A percentile compares a stretch with the other conserved stretches of the same genome.
Conservation (phyloP, 2,329 filamentous ascomycete genomes). For the Colletotrichum lentis region DNA sequence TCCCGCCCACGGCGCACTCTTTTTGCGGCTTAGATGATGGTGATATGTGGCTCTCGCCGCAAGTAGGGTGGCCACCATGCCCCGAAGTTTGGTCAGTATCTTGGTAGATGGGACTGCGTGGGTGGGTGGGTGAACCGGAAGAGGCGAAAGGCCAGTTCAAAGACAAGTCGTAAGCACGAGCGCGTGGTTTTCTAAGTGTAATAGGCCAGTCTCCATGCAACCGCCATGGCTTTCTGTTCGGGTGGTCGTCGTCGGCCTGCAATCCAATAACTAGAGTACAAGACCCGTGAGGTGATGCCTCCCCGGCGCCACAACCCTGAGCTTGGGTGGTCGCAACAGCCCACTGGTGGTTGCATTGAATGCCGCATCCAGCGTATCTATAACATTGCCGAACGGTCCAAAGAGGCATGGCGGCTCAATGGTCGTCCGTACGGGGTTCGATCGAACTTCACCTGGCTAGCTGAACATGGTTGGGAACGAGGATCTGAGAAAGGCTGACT, state of each 20-base stretch:
- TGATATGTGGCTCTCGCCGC: background rate
- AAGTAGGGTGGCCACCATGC: background rate
- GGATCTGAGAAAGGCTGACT: background rate
- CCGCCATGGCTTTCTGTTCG: background rate
- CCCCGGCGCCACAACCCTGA: background rate
- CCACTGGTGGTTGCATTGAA: background rate
- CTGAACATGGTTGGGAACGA: background rate
- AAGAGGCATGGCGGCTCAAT: background rate
- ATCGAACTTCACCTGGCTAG: background rate
- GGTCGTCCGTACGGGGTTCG: background rate
- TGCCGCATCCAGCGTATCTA: background rate
- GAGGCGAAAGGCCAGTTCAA: background rate
- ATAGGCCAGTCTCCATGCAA: background rate
- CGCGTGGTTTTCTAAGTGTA: background rate
- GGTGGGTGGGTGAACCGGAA: background rate
- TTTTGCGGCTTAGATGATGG: background rate
- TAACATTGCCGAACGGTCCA: background rate
- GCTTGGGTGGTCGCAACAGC: background rate
- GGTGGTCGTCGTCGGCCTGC: background rate
- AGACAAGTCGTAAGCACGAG: background rate
- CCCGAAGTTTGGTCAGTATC: background rate
- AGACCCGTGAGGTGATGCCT: background rate
- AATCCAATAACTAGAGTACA: background rate
- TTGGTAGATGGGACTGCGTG: slow-evolving; percentile 2
- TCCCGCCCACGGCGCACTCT: background rate